Percentiles rank a stretch among this genome's conserved stretches.
phyloP scores from a whole-genome alignment of 225 moss, liverwort and hornwort species.

The Anthoceros angustus region DNA sequence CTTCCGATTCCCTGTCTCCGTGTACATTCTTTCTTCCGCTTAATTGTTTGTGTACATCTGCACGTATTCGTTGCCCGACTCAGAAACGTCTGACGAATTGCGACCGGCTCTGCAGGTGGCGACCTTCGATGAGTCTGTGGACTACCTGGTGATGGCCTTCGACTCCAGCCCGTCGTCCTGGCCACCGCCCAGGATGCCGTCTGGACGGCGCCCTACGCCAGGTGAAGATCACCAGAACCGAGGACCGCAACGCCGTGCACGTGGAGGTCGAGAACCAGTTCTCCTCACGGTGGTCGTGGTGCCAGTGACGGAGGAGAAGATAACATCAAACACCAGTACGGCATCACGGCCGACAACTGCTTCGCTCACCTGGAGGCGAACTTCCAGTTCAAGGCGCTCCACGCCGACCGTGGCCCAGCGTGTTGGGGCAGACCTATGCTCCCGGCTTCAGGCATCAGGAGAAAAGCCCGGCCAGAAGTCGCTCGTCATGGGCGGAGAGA shows the following conservation, averaged over 20 bases:
- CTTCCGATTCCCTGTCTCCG: no score
- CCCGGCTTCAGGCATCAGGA: conserved; percentile 13
- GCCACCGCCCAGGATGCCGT: conserved; percentile 15
- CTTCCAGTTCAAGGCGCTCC: conserved; percentile 28
- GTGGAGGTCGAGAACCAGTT: conserved; percentile 22
- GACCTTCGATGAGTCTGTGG: conserved; percentile 26
- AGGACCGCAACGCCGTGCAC: conserved; percentile 24
- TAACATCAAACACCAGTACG: conserved; percentile 23
- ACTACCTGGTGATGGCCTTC: conserved; percentile 21
- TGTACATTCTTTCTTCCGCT: no score
- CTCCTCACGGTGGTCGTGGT: conserved; percentile 27
- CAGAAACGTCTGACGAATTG: not conserved
- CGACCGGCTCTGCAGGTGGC: not conserved
- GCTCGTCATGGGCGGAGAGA: conserved; percentile 25
- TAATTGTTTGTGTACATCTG: no score
- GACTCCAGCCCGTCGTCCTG: conserved; percentile 13
- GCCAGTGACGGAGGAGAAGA: conserved; percentile 25
- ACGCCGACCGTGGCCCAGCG: conserved; percentile 20
- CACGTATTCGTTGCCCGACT: no score
- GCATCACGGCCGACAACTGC: conserved; percentile 30
- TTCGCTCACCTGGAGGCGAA: conserved; percentile 35
- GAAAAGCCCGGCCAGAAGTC: not conserved
- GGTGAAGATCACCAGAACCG: conserved; percentile 19
- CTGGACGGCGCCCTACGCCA: conserved; percentile 12
- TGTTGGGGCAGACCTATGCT: conserved; percentile 30